phyloP scores from a whole-genome alignment of 1,284 basidiomycete species.

The Ceratobasidium sp. region DNA sequence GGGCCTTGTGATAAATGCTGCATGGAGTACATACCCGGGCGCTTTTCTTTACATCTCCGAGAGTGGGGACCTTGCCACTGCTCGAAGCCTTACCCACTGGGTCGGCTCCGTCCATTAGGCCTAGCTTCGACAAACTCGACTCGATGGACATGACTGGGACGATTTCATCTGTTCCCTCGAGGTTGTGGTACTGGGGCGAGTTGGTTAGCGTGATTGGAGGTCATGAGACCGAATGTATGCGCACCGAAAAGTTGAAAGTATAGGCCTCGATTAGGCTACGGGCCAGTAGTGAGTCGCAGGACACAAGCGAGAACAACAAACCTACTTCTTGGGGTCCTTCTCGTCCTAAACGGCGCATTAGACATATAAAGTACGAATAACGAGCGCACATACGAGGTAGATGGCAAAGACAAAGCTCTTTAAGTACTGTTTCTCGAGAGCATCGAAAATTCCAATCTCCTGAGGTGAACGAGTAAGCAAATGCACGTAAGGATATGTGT shows the following conservation, averaged over 20 bases:
- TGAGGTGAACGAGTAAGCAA: constrained; percentile 11
- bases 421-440: constrained; percentile 47
- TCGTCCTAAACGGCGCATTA: constrained; percentile 38
- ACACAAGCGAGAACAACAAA: background rate
- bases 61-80: constrained; percentile 32
- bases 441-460: constrained; percentile 48
- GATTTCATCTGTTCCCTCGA: constrained; percentile 29
- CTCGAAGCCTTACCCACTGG: background rate
- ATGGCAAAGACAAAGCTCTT: constrained; percentile 50
- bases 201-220: background rate
- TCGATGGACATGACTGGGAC: constrained; percentile 41
- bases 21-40: constrained; percentile 40
- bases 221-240: constrained; percentile 8
- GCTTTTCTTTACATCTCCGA: constrained; percentile 44
- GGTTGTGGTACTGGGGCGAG: constrained; percentile 41
- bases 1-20: too few relatives aligned
- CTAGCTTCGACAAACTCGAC: constrained; percentile 21
- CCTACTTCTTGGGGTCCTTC: constrained; percentile 45
- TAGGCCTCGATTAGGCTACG: constrained; percentile 47
- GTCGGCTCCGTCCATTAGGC: background rate
- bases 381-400: constrained; percentile 47
- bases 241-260: constrained; percentile 47
- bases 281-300: background rate
- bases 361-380: background rate
- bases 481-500: background rate